Conservation (phyloP, 331 rosid genomes). For the Malus hybrid region DNA sequence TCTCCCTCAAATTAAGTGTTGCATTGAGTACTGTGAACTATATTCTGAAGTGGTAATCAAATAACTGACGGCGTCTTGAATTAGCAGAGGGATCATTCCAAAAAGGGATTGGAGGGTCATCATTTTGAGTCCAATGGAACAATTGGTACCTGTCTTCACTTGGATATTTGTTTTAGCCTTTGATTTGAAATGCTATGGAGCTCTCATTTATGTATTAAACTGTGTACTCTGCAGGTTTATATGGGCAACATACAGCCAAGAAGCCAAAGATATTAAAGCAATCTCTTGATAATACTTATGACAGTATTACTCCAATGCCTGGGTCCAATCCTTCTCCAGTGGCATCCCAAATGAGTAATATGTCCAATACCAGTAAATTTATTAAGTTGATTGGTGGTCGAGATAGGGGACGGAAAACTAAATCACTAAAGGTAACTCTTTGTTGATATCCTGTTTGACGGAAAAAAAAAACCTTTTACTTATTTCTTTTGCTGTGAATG, state of each 20-base stretch:
- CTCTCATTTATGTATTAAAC: conserved; percentile 10
- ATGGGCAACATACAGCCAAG: conserved; percentile 63
- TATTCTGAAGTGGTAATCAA: conserved; percentile 8
- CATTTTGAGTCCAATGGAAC: conserved; percentile 77
- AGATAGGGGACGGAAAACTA: conserved; percentile 74
- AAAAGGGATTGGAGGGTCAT: conserved; percentile 72
- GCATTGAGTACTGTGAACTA: not conserved
- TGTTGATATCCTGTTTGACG: conserved; percentile 1
- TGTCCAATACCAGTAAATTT: conserved; percentile 78
- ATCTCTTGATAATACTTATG: conserved; percentile 61
- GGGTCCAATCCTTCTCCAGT: conserved; percentile 95
- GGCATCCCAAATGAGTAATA: conserved; percentile 88
- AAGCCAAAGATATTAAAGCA: conserved; percentile 74
- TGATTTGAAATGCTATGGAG: conserved; percentile 1
- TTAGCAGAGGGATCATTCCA: conserved; percentile 78
- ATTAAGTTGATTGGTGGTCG: conserved; percentile 84
- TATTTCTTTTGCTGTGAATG: not conserved
- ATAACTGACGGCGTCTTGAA: conserved; percentile 15
- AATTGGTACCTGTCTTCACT: conserved; percentile 43
- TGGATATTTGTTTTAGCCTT: conserved; percentile 5
- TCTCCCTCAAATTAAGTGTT: not conserved
- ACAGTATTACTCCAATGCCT: conserved; percentile 48
- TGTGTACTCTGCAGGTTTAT: conserved; percentile 49
- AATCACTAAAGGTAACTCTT: conserved; percentile 60
- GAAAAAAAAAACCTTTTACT: not conserved